Evolutionary conservation across 768 basidiomycete genomes (phyloP).

Genomic region (Leccinum incarnatum): DNA sequence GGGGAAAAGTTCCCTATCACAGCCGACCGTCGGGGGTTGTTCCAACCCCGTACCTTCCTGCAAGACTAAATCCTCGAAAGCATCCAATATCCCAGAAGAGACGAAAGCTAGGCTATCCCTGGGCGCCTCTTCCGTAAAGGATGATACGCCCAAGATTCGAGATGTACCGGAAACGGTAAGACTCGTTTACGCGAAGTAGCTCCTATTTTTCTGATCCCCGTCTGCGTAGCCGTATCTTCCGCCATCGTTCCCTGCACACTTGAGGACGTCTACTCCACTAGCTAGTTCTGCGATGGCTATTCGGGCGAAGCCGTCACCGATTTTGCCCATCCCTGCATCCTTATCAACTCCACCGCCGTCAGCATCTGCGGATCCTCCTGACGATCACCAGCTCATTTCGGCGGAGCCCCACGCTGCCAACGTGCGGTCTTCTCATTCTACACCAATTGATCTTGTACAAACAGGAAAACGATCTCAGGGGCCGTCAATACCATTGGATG

Average conservation of each 20-base stretch:
- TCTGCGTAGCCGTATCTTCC: constrained; percentile 44
- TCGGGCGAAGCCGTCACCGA: constrained; percentile 45
- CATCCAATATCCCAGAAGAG: background rate
- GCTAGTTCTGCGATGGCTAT: constrained; percentile 16
- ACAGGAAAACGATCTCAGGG: constrained; percentile 30
- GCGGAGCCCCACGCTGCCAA: constrained; percentile 9
- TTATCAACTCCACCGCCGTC: constrained; percentile 29
- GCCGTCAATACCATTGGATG: constrained; percentile 30
- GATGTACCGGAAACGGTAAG: constrained; percentile 40
- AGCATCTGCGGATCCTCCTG: constrained; percentile 18
- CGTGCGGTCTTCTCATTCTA: constrained; percentile 15
- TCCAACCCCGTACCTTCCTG: constrained; percentile 11
- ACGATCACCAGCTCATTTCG: constrained; percentile 10
- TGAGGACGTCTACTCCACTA: constrained; percentile 54
- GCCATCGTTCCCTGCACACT: constrained; percentile 53
- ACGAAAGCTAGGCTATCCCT: background rate
- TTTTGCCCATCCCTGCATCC: constrained; percentile 26
- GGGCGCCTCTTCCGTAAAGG: constrained; percentile 4
- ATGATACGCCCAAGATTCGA: constrained; percentile 26
- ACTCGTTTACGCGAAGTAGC: constrained; percentile 5
- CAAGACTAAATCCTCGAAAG: constrained; percentile 11
- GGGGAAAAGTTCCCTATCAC: constrained; percentile 7
- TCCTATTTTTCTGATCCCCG: constrained; percentile 12
- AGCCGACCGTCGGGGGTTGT: constrained; percentile 1
- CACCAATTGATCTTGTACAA: constrained; percentile 12